Conservation (phyloP, 345 rosid species). For the Lumnitzera racemosa region DNA sequence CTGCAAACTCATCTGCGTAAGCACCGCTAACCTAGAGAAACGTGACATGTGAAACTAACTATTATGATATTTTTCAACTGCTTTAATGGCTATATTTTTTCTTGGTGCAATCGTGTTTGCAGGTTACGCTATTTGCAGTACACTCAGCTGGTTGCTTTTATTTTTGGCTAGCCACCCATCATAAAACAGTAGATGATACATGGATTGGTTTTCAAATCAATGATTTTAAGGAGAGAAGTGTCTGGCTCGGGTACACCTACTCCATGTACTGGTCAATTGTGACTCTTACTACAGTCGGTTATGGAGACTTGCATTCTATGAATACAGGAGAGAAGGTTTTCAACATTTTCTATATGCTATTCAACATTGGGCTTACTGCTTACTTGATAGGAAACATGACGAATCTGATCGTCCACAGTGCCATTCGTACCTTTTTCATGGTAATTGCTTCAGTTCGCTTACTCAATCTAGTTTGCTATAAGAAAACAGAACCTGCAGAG, state of each 20-base stretch:
- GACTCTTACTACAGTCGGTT: slow-evolving; percentile 87
- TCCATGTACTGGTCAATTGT: slow-evolving; percentile 93
- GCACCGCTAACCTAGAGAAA: slow-evolving; percentile 9
- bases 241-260: slow-evolving; percentile 84
- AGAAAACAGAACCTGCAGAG: neutral
- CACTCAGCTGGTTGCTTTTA: slow-evolving; percentile 84
- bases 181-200: slow-evolving; percentile 31
- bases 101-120: slow-evolving; percentile 8
- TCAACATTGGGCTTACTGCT: slow-evolving; percentile 83
- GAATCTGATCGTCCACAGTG: slow-evolving; percentile 74
- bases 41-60: neutral
- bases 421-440: slow-evolving; percentile 59
- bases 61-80: neutral
- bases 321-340: slow-evolving; percentile 67
- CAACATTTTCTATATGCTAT: slow-evolving; percentile 75
- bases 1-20: slow-evolving; percentile 58
- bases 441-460: slow-evolving; percentile 23
- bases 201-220: slow-evolving; percentile 59
- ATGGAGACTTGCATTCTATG: slow-evolving; percentile 77
- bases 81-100: neutral
- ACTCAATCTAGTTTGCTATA: neutral
- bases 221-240: slow-evolving; percentile 58
- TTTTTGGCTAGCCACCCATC: slow-evolving; percentile 62
- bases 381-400: slow-evolving; percentile 94
- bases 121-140: slow-evolving; percentile 77